Evolutionary conservation across 2,329 filamentous ascomycete genomes (phyloP).

Genomic region (Penicillium sp.): DNA sequence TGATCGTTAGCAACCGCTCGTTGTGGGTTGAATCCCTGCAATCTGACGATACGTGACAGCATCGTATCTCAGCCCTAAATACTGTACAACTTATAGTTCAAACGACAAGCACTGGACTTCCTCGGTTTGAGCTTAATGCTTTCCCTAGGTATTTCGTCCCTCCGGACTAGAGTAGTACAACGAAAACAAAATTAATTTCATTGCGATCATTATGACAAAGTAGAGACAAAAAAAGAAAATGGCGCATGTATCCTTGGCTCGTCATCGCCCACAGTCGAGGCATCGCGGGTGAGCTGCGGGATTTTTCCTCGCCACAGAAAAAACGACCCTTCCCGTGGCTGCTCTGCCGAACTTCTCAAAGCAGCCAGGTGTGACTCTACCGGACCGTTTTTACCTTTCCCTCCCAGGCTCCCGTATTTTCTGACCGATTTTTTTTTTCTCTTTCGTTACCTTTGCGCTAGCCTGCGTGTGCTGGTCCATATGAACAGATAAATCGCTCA

Average conservation of each 20-base stretch:
- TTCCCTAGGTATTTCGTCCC: neutral
- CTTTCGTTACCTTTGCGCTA: neutral
- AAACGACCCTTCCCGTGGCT: neutral
- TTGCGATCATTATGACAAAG: neutral
- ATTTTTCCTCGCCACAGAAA: slow-evolving; percentile 26
- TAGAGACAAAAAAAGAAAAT: slow-evolving; percentile 12
- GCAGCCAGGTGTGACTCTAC: neutral
- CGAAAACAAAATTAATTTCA: neutral
- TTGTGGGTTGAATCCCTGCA: neutral
- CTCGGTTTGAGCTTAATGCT: neutral
- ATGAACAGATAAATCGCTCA: slow-evolving; percentile 19
- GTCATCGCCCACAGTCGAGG: slow-evolving; percentile 14
- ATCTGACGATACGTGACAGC: slow-evolving; percentile 16
- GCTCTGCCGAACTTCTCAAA: slow-evolving; percentile 5
- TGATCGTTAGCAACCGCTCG: neutral
- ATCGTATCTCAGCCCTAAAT: slow-evolving; percentile 15
- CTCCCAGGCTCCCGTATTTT: slow-evolving; percentile 11
- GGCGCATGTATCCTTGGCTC: slow-evolving; percentile 15
- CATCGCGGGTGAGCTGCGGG: slow-evolving; percentile 18
- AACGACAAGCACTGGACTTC: neutral
- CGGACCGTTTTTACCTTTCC: neutral
- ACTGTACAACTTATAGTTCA: no score
- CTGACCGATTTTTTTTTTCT: neutral
- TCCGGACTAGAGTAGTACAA: neutral
- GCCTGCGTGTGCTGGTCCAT: neutral